Conservation (phyloP, 78 protist genomes). For the Dictyostelium brefeldianum region DNA sequence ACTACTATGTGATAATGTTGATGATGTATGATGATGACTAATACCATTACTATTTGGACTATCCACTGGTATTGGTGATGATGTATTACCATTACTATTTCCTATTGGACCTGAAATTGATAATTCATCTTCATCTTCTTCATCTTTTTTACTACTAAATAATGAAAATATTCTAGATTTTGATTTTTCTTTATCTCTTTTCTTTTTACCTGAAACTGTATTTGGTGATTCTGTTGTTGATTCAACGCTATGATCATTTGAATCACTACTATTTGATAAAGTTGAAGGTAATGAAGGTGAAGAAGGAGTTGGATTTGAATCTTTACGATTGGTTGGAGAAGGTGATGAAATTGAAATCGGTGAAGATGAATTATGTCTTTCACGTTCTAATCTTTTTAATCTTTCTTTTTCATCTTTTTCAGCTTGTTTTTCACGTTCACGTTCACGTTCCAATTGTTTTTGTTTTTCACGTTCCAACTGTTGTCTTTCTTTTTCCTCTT, state of each 20-base stretch:
- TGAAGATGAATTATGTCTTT: background rate
- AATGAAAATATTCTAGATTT: conserved; percentile 49
- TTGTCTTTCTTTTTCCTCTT: conserved; percentile 9
- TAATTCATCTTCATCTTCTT: conserved; percentile 24
- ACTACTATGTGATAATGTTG: background rate
- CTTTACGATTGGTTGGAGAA: background rate
- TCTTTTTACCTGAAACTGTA: background rate
- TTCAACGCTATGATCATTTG: background rate
- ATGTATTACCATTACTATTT: background rate
- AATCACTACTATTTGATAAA: background rate
- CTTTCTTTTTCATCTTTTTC: conserved; percentile 39
- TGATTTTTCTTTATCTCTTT: conserved; percentile 37
- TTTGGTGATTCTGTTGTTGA: background rate
- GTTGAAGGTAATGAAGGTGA: background rate
- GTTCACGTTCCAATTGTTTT: conserved; percentile 17
- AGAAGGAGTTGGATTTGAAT: background rate
- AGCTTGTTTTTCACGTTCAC: background rate
- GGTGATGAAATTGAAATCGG: background rate
- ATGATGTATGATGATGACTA: background rate
- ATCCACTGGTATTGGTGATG: conserved; percentile 7
- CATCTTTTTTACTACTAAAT: conserved; percentile 26
- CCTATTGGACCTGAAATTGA: conserved; percentile 23
- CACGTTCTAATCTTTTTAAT: background rate
- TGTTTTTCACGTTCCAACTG: conserved; percentile 11
- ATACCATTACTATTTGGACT: background rate